Base-by-base conservation (phyloP, 78 protist genomes). In the Anaeramoeba flamelloides region DNA sequence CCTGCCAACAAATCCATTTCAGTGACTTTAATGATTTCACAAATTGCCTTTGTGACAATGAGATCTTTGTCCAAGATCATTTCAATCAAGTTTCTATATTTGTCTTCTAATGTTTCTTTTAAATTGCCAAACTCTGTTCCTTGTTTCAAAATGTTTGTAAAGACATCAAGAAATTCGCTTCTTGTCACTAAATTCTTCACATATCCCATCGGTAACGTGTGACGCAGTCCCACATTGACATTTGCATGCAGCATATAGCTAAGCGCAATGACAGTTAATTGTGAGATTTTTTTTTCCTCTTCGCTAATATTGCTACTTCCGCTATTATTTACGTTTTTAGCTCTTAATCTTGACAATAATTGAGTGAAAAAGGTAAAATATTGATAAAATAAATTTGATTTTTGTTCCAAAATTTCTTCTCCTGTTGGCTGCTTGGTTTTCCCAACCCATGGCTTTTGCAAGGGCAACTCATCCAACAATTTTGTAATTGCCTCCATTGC, bases 361-460 rank as follows among this genome's bases (percentile, higher is more conserved):
- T 82, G 76, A 1, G 85, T 81, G 38, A 87, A 78, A 80, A 87
- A 87, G 0, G 85, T 77, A 38, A 87, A 87, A 69, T 87, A 85
- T 80, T 87, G 80, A 30, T 74, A 76, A 77, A 87, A 87, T 39
- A 82, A 81, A 31, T 65, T 80, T 33, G 74, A 53, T 0, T 2
- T 84, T 38, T 33, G 31, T 77, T 76, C 82, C 85, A 33, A 64
- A 81, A 76, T 81, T 83, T 39, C 74, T 74, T 39, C 40, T 41
- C 8, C 8, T 36, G 69, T 53, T 53, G 8, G 69, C 17, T 53
- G 69, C 17, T 53, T 8, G 8, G 8, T 53, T 53, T 26, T 17
- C 17, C 17, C 69, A 53, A 53, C 69, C 17, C 69, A 17, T 26
- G 8, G 17, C 17, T 53, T 53, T 53, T 53, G 69, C 8, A 53